Evolutionary conservation across 768 basidiomycete species (phyloP).

Genomic region (Lyophyllum atratum): DNA sequence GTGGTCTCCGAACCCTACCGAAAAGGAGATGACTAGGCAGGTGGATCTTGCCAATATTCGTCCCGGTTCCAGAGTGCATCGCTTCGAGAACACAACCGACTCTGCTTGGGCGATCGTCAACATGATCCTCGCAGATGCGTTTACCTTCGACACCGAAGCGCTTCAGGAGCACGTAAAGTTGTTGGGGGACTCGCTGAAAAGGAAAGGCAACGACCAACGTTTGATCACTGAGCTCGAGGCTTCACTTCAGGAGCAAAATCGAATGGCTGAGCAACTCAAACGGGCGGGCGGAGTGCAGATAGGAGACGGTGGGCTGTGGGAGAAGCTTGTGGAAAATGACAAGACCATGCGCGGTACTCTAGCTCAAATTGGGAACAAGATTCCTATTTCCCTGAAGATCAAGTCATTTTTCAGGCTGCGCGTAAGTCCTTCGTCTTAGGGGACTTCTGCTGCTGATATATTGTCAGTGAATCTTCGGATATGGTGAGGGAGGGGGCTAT

Average conservation of each 20-base stretch:
- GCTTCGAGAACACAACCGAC: constrained; percentile 10
- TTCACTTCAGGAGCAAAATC: constrained; percentile 2
- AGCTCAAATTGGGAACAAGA: constrained; percentile 9
- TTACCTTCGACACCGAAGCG: constrained; percentile 10
- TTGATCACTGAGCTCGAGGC: constrained; percentile 3
- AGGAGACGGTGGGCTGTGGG: not conserved
- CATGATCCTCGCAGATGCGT: constrained; percentile 10
- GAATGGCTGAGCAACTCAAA: constrained; percentile 11
- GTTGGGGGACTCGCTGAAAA: constrained; percentile 4
- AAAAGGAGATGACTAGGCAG: constrained; percentile 7
- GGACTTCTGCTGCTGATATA: not conserved
- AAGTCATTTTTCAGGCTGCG: constrained; percentile 5
- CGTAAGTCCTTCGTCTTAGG: not conserved
- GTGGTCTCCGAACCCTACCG: constrained; percentile 8
- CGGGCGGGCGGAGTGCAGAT: not conserved
- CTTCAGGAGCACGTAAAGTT: constrained; percentile 4
- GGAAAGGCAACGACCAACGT: not conserved
- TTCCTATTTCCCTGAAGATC: constrained; percentile 12
- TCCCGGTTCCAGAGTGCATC: constrained; percentile 14
- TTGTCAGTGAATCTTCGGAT: not conserved
- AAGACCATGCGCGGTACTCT: constrained; percentile 13
- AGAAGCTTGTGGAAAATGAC: constrained; percentile 14
- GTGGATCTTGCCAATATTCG: constrained; percentile 4
- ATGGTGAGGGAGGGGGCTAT: too few species aligned
- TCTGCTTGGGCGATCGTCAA: constrained; percentile 17